Conservation (phyloP, 2,329 filamentous ascomycete genomes). For the Colletotrichum euphorbiae region DNA sequence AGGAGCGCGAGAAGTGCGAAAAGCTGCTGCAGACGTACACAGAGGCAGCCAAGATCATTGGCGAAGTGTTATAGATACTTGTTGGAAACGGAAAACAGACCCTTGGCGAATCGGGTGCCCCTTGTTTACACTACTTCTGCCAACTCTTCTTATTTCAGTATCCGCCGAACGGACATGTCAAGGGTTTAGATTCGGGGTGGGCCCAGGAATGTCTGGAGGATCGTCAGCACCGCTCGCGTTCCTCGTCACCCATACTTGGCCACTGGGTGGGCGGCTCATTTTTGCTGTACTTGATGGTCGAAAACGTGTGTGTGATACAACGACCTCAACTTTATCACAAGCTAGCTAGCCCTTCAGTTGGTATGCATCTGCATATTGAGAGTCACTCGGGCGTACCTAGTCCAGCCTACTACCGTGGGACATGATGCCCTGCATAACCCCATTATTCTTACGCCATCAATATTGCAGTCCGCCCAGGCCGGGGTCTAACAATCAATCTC, state of each 20-base stretch:
- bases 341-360: no score
- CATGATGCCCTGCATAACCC: no score
- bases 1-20: slow-evolving; percentile 98
- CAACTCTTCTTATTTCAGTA: slow-evolving; percentile 24
- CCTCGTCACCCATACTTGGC: background rate
- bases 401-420: no score
- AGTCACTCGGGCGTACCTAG: no score
- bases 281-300: slow-evolving; percentile 15
- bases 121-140: slow-evolving; percentile 14
- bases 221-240: background rate
- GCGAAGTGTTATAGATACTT: slow-evolving; percentile 81
- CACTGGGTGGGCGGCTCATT: slow-evolving; percentile 1
- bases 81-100: slow-evolving; percentile 31
- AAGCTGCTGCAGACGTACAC: slow-evolving; percentile 94
- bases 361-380: no score
- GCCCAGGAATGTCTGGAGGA: slow-evolving; percentile 3
- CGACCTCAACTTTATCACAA: slow-evolving; percentile 7
- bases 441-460: no score
- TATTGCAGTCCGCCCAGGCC: no score
- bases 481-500: no score
- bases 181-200: slow-evolving; percentile 9
- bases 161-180: background rate
- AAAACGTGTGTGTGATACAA: slow-evolving; percentile 32
- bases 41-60: slow-evolving; percentile 97
- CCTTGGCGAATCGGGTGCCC: slow-evolving; percentile 10